Percentiles rank a stretch among this genome's conserved stretches.
Conservation (phyloP, 192 early-diverging fungal species). For the Backusella australiensis region DNA sequence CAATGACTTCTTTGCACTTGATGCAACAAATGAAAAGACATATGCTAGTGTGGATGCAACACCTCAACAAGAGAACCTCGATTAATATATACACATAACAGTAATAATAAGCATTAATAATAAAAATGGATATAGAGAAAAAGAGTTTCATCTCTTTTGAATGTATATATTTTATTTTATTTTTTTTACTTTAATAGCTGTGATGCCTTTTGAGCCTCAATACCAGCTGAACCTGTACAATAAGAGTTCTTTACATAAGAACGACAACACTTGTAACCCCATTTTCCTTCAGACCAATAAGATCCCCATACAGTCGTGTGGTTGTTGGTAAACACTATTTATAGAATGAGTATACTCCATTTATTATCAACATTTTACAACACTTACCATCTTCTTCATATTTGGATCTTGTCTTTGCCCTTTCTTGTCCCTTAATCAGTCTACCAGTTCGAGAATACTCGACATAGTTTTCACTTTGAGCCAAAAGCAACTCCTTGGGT, state of each 20-base stretch:
- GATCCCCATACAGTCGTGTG: slow-evolving; percentile 93
- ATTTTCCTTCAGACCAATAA: slow-evolving; percentile 91
- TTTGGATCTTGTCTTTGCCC: slow-evolving; percentile 74
- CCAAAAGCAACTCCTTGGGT: slow-evolving; percentile 86
- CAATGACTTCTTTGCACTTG: slow-evolving; percentile 21
- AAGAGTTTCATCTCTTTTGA: not conserved
- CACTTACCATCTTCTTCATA: slow-evolving; percentile 87
- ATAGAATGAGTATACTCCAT: no score
- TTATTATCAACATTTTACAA: no score
- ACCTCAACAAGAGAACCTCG: slow-evolving; percentile 20
- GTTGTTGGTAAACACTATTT: slow-evolving; percentile 67
- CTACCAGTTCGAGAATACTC: slow-evolving; percentile 94
- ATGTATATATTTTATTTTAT: not conserved
- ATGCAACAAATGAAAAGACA: slow-evolving; percentile 19
- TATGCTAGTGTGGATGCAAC: not conserved
- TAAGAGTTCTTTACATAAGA: slow-evolving; percentile 79
- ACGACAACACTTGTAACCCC: slow-evolving; percentile 97
- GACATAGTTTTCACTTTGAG: slow-evolving; percentile 92
- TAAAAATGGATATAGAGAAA: not conserved
- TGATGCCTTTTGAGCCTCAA: slow-evolving; percentile 60
- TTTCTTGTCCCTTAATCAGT: slow-evolving; percentile 82
- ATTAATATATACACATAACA: slow-evolving; percentile 7
- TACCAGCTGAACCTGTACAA: slow-evolving; percentile 82
- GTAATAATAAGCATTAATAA: not conserved
- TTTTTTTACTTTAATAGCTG: slow-evolving; percentile 12